These are phyloP conservation scores for Candida bentonensis DNA, from an alignment of 805 yeast species.

Conservation along the genomic window DNA sequence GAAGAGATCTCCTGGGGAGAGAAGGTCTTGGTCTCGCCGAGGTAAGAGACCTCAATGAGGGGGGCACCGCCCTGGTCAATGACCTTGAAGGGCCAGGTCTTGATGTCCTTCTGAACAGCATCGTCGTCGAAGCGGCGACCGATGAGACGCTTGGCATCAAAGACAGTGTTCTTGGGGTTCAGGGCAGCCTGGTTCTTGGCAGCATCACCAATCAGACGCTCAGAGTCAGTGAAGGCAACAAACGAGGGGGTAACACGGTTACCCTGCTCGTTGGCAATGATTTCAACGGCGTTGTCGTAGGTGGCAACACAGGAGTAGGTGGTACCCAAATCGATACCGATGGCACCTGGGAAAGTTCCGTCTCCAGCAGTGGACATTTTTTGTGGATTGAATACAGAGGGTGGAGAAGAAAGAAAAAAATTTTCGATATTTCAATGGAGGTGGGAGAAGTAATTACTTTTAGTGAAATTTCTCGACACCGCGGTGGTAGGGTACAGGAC, in stretches of 20 bases:
- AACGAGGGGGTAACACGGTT: constrained; percentile 95
- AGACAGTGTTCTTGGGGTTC: constrained; percentile 79
- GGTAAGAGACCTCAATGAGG: constrained; percentile 65
- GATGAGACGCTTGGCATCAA: constrained; percentile 82
- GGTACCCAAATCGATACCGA: constrained; percentile 97
- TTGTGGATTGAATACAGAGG: constrained; percentile 2
- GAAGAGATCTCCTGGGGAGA: constrained; percentile 92
- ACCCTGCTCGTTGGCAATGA: constrained; percentile 96
- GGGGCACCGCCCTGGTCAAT: constrained; percentile 64
- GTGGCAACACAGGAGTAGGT: constrained; percentile 95
- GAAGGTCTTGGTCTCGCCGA: constrained; percentile 75
- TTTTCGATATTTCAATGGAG: constrained; percentile 5
- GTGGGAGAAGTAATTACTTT: neutral
- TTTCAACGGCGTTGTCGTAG: constrained; percentile 86
- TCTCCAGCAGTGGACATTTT: constrained; percentile 34
- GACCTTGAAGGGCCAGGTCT: constrained; percentile 86
- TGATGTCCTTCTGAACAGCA: constrained; percentile 79
- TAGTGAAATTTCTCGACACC: neutral
- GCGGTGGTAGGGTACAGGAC: neutral
- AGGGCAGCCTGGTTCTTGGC: constrained; percentile 96
- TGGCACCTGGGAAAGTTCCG: constrained; percentile 99
- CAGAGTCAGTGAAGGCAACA: constrained; percentile 87
- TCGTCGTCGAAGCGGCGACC: constrained; percentile 80
- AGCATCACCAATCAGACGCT: constrained; percentile 91
- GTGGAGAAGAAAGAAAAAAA: constrained; percentile 6